Base-by-base conservation (phyloP, 441 rosid species). In the Euphorbia schlechtendalii region DNA sequence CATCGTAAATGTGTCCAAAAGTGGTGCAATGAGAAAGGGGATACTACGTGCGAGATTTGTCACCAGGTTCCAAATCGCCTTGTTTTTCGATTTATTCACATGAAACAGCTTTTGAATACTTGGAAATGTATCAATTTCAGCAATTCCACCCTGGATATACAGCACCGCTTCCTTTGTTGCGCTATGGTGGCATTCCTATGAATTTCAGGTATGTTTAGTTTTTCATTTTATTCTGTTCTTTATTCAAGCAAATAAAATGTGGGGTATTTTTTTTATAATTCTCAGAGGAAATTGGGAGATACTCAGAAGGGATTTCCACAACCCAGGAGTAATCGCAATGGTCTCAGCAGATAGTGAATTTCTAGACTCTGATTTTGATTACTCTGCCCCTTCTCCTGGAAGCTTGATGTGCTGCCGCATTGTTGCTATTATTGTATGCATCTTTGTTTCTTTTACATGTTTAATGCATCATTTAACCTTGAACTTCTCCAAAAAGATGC, bases 11-110 rank as follows among this genome's bases (percentile, higher is more conserved):
- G 98, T 20, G 76, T 92, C 27, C 98, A 92, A 76, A 83, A 88
- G 73, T 91, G 96, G 94, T 91, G 98, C 78, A 76, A 79, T 28
- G 95, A 80, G 51, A 92, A 92, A 80, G 98, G 96, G 17, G 83
- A 92, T 65, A 87, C 83, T n/a, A 49, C 69, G 63, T 92, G 96
- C 40, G 95, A 92, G 80, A 92, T 92, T 28, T 89, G 98, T 73
- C 78, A 11, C 40, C 88, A 91, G 98, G 96, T 54, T 21, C 13
- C 20, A 28, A 18, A 5, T 32, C 4, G 11, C 21, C 40, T 18
- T 36, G 25, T 6, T 2, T 24, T 25, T 15, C 32, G 12, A 4
- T 22, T 45, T 51, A 34, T 46, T 11, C 22, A 27, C 18, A 70
- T 59, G 63, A 65, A 59, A 34, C 45, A 8, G 41, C 15, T 61